These are phyloP conservation scores for Geotrichum aggregatum DNA, from an alignment of 1,139 yeast species.

Conservation along the genomic window DNA sequence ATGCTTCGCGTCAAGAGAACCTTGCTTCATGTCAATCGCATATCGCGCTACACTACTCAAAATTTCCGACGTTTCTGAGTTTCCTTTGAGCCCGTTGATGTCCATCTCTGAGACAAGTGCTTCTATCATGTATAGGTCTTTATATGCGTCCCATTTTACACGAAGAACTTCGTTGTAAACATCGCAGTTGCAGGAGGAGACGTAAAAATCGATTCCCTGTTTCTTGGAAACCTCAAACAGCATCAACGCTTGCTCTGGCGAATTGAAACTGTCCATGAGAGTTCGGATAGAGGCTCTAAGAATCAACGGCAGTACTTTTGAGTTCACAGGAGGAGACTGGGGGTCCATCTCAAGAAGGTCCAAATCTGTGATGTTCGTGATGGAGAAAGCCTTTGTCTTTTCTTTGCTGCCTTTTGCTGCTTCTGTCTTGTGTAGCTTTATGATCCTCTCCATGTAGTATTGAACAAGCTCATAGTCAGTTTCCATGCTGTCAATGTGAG, in stretches of 20 bases:
- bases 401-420: neutral
- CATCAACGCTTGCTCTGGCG: slow-evolving; percentile 41
- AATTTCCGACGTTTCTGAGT: slow-evolving; percentile 38
- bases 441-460: slow-evolving; percentile 28
- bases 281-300: slow-evolving; percentile 27
- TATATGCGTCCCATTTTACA: slow-evolving; percentile 41
- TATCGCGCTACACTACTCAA: slow-evolving; percentile 30
- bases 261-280: slow-evolving; percentile 34
- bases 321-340: slow-evolving; percentile 19
- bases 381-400: slow-evolving; percentile 14
- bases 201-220: slow-evolving; percentile 38
- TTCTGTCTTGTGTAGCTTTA: slow-evolving; percentile 13
- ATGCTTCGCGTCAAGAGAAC: slow-evolving; percentile 25
- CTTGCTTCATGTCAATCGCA: slow-evolving; percentile 28
- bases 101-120: slow-evolving; percentile 42
- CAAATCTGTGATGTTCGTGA: slow-evolving; percentile 19
- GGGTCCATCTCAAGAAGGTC: slow-evolving; percentile 21
- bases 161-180: slow-evolving; percentile 42
- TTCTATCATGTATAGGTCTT: slow-evolving; percentile 40
- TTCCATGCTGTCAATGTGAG: slow-evolving; percentile 29
- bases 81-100: slow-evolving; percentile 44
- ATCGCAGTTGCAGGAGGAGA: slow-evolving; percentile 41
- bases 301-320: slow-evolving; percentile 27
- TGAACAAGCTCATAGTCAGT: slow-evolving; percentile 32
- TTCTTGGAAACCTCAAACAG: slow-evolving; percentile 41